Conservation (phyloP, 148 eudicot genomes). For the Spergularia marina region DNA sequence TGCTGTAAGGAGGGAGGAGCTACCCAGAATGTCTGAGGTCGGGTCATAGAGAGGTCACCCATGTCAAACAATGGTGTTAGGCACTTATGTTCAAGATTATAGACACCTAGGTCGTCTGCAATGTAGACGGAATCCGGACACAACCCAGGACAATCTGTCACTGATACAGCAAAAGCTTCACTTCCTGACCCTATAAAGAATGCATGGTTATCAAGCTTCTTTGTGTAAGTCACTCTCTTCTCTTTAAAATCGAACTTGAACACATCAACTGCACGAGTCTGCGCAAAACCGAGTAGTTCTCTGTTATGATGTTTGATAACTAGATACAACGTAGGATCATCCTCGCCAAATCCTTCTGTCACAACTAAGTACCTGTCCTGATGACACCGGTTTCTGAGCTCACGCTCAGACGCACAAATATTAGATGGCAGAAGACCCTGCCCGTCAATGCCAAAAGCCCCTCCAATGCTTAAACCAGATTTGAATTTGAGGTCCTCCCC, state of each 20-base stretch:
- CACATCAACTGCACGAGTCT: too few species aligned
- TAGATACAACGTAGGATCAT: too few species aligned
- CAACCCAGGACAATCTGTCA: background rate
- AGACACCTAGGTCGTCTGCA: background rate
- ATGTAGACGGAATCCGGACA: background rate
- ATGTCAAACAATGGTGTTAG: background rate
- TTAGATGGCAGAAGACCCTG: background rate
- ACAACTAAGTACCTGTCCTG: too few species aligned
- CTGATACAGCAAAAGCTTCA: background rate
- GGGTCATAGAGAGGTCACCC: background rate
- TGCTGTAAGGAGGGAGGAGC: background rate
- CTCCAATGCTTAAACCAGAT: too few species aligned
- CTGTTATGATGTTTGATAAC: too few species aligned
- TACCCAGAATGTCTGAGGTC: background rate
- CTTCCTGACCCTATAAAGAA: background rate
- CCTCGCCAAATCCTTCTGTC: too few species aligned
- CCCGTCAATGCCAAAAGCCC: background rate
- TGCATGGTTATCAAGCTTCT: background rate
- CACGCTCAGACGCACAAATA: background rate
- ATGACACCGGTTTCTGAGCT: background rate
- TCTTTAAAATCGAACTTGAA: background rate
- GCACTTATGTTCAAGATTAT: background rate
- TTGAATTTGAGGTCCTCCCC: background rate
- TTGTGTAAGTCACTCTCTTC: background rate
- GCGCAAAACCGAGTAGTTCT: too few species aligned